Conservation (phyloP, 1,139 yeast genomes). For the Debaryomyces fabryi region DNA sequence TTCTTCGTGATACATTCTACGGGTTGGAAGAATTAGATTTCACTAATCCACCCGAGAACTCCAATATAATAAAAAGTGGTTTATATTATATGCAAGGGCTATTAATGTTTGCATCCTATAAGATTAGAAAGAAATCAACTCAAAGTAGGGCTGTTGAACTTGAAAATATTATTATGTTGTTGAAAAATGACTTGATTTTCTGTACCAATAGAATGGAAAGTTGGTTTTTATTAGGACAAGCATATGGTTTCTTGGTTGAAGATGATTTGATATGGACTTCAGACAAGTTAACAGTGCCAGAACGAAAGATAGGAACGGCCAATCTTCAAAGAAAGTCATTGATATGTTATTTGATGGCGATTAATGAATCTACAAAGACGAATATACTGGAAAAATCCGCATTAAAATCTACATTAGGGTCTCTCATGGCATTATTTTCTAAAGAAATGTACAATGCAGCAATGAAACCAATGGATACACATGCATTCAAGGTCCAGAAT, state of each 20-base stretch:
- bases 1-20: conserved; percentile 57
- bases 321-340: conserved; percentile 69
- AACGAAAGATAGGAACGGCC: conserved; percentile 65
- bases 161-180: conserved; percentile 68
- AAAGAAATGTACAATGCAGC: conserved; percentile 64
- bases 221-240: conserved; percentile 85
- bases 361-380: conserved; percentile 47
- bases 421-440: conserved; percentile 60
- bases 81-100: conserved; percentile 76
- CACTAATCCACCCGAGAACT: conserved; percentile 16
- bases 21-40: conserved; percentile 54
- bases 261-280: conserved; percentile 92
- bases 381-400: conserved; percentile 19
- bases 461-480: conserved; percentile 68
- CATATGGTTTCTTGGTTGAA: conserved; percentile 78
- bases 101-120: conserved; percentile 65
- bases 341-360: conserved; percentile 75
- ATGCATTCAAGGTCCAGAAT: conserved; percentile 48
- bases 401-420: conserved; percentile 39
- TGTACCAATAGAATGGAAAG: conserved; percentile 74
- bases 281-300: conserved; percentile 70
- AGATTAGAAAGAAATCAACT: conserved; percentile 68
- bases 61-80: conserved; percentile 45
- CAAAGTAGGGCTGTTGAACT: conserved; percentile 83
- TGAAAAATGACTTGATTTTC: conserved; percentile 67